phyloP scores from a whole-genome alignment of 257 asterid species.

The Solanum etuberosum region DNA sequence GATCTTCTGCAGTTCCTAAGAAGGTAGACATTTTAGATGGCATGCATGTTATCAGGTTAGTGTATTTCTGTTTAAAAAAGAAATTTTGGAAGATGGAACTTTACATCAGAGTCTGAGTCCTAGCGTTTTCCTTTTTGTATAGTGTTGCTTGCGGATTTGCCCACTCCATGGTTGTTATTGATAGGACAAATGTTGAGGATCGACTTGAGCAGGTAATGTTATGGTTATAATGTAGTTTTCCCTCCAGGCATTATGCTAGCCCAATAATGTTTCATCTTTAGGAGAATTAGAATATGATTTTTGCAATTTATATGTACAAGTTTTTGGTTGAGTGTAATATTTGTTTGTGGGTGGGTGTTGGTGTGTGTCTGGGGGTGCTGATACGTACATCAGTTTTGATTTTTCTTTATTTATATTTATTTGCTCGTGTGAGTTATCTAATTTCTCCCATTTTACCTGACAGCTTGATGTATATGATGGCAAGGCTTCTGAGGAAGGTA shows the following conservation, averaged over 20 bases:
- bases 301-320: background rate
- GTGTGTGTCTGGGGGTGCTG: background rate
- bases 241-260: background rate
- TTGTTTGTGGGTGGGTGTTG: background rate
- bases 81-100: background rate
- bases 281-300: background rate
- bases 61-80: background rate
- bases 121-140: slow-evolving; percentile 1
- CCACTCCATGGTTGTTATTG: slow-evolving; percentile 74
- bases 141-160: slow-evolving; percentile 96
- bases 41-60: slow-evolving; percentile 82
- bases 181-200: slow-evolving; percentile 55
- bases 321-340: background rate
- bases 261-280: background rate
- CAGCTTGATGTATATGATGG: slow-evolving; percentile 92
- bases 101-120: background rate
- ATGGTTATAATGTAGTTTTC: background rate
- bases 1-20: slow-evolving; percentile 90
- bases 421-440: background rate
- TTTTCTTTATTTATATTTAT: background rate
- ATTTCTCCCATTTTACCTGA: slow-evolving; percentile 12
- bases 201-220: slow-evolving; percentile 61
- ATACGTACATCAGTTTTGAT: background rate
- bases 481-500: slow-evolving; percentile 76
- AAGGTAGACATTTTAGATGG: slow-evolving; percentile 87